Evolutionary conservation across 768 basidiomycete species (phyloP).

Genomic region (Hygrocybe coccinea): DNA sequence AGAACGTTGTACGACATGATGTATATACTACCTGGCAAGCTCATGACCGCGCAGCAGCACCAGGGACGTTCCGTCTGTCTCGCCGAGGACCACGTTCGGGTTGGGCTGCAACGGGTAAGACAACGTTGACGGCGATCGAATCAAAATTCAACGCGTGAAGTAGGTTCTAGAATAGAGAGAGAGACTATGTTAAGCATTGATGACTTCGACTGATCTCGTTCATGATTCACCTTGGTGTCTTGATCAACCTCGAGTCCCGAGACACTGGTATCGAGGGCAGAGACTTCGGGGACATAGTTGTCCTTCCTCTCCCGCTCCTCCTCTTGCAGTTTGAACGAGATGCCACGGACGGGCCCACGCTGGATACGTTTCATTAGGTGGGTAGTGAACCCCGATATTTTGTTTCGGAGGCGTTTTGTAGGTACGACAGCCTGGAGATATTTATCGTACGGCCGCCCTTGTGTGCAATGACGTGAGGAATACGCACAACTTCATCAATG

Average conservation of each 20-base stretch:
- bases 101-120: conserved; percentile 55
- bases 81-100: conserved; percentile 70
- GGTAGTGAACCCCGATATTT: conserved; percentile 99
- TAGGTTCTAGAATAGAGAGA: conserved; percentile 56
- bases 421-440: conserved; percentile 78
- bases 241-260: conserved; percentile 82
- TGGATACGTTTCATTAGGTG: conserved; percentile 99
- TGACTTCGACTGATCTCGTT: not conserved
- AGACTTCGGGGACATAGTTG: conserved; percentile 98
- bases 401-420: conserved; percentile 98
- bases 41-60: conserved; percentile 55
- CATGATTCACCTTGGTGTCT: conserved; percentile 79
- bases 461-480: not conserved
- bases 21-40: not conserved
- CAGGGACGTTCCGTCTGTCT: conserved; percentile 76
- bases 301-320: conserved; percentile 99
- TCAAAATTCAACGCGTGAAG: conserved; percentile 93
- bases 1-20: no score
- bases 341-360: conserved; percentile 95
- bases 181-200: not conserved
- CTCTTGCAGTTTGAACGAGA: conserved; percentile 99
- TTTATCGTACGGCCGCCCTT: not conserved
- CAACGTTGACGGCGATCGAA: conserved; percentile 72
- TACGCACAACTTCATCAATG: conserved; percentile 88
- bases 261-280: conserved; percentile 78